A percentile compares a stretch with the other conserved stretches of the same genome.
phyloP scores from a whole-genome alignment of 345 rosid species.

The Gossypium mustelinum region DNA sequence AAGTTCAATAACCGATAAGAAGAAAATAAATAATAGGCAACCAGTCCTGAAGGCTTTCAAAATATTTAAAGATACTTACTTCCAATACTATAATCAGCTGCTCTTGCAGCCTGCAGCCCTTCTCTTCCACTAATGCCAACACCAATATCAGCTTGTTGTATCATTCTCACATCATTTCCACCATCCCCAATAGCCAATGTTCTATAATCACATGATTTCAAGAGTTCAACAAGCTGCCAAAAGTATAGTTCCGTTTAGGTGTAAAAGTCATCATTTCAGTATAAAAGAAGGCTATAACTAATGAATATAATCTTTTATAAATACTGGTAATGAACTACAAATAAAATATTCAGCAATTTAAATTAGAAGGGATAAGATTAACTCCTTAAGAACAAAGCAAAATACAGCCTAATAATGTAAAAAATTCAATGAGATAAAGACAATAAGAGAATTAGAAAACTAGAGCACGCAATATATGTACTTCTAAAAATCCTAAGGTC shows the following conservation, averaged over 20 bases:
- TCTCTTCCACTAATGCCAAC: conserved; percentile 99
- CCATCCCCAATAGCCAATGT: conserved; percentile 98
- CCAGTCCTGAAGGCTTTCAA: neutral
- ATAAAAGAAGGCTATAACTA: neutral
- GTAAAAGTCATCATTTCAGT: neutral
- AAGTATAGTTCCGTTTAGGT: neutral
- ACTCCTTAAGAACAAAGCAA: neutral
- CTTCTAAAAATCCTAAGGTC: neutral
- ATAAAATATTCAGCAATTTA: neutral
- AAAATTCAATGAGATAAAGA: neutral
- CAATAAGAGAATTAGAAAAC: neutral
- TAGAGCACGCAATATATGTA: neutral
- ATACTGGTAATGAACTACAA: neutral
- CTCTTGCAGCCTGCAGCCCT: conserved; percentile 98
- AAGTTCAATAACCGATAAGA: neutral
- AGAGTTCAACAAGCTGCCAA: conserved; percentile 81
- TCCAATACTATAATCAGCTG: conserved; percentile 98
- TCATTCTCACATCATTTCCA: conserved; percentile 99
- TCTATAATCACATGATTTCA: conserved; percentile 93
- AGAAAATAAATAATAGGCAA: conserved; percentile 1
- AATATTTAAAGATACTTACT: conserved; percentile 42
- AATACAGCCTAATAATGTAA: neutral
- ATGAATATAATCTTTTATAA: neutral
- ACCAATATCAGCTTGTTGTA: conserved; percentile 97
- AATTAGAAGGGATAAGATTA: neutral